Percentiles rank a stretch among this genome's conserved stretches.
These are phyloP conservation scores for Hyphopichia burtonii DNA, from an alignment of 1,139 yeast species.

Conservation along the genomic window DNA sequence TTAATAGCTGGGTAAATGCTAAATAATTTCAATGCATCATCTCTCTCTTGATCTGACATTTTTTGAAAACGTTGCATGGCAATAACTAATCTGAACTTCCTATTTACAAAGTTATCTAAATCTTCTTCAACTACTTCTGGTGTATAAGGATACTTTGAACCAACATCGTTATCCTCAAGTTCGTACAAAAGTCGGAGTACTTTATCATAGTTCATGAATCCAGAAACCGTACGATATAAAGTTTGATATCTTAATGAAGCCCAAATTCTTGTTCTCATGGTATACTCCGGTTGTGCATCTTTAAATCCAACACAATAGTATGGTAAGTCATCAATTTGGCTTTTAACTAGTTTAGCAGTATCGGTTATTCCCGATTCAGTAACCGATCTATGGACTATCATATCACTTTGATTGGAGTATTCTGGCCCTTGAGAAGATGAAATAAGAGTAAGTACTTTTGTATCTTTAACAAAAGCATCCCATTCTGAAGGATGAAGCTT, in stretches of 20 bases:
- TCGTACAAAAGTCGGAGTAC: constrained; percentile 68
- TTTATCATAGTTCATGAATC: constrained; percentile 66
- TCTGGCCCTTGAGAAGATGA: constrained; percentile 4
- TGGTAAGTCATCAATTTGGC: constrained; percentile 58
- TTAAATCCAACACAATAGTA: constrained; percentile 72
- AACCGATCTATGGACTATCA: neutral
- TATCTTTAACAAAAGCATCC: constrained; percentile 70
- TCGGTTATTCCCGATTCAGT: constrained; percentile 3
- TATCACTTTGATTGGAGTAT: too few relatives aligned
- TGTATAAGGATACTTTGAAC: constrained; percentile 11
- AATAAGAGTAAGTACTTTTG: constrained; percentile 39
- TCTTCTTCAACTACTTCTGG: constrained; percentile 38
- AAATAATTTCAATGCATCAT: constrained; percentile 55
- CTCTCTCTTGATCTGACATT: constrained; percentile 52
- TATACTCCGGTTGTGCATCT: constrained; percentile 57
- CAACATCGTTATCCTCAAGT: constrained; percentile 57
- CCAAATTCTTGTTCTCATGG: constrained; percentile 75
- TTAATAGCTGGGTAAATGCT: constrained; percentile 61
- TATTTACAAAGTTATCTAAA: constrained; percentile 50
- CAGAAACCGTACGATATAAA: constrained; percentile 72
- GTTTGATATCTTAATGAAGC: constrained; percentile 80
- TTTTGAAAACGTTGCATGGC: constrained; percentile 67
- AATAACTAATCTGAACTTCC: constrained; percentile 67
- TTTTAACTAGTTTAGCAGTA: constrained; percentile 25
- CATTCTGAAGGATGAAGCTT: constrained; percentile 70